phyloP scores from a whole-genome alignment of 1,139 yeast species.

The Hemisphaericaspora xylofermentans region DNA sequence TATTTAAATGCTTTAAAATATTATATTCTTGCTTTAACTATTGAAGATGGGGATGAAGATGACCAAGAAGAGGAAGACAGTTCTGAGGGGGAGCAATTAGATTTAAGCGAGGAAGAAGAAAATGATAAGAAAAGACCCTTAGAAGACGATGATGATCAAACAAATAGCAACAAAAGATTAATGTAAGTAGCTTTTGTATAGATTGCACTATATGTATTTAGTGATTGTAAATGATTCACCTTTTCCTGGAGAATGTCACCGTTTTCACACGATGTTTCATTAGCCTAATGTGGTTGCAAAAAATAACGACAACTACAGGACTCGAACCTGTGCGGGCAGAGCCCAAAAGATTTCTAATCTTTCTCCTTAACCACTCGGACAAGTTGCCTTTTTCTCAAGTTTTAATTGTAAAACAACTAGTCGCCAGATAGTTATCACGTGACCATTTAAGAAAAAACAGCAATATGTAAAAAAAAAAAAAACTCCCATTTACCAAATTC shows the following conservation, averaged over 20 bases:
- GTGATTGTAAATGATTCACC: too few relatives aligned
- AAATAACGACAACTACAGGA: slow-evolving; percentile 54
- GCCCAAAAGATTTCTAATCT: slow-evolving; percentile 59
- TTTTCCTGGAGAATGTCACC: too few relatives aligned
- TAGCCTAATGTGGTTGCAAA: too few relatives aligned
- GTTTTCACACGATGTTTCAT: too few relatives aligned
- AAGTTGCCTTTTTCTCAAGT: slow-evolving; percentile 36
- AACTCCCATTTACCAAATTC: too few relatives aligned
- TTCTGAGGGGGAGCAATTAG: slow-evolving; percentile 55
- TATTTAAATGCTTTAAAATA: slow-evolving; percentile 73
- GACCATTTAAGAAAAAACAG: too few relatives aligned
- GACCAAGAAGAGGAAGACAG: slow-evolving; percentile 48
- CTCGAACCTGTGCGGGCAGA: slow-evolving; percentile 61
- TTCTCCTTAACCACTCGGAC: slow-evolving; percentile 61
- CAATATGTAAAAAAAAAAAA: too few relatives aligned
- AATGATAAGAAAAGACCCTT: slow-evolving; percentile 14
- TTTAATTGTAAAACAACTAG: not conserved
- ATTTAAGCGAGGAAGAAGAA: slow-evolving; percentile 50
- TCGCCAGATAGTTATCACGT: not conserved
- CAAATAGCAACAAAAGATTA: not conserved
- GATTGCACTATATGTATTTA: too few relatives aligned
- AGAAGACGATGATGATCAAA: slow-evolving; percentile 13
- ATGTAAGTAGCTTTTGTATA: slow-evolving; percentile 3
- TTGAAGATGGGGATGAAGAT: slow-evolving; percentile 53
- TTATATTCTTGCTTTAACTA: slow-evolving; percentile 65